Evolutionary conservation across 306 rosid species (phyloP), one percentile per base, ranked within the genome.

Genomic region (Fragaria vesca): DNA sequence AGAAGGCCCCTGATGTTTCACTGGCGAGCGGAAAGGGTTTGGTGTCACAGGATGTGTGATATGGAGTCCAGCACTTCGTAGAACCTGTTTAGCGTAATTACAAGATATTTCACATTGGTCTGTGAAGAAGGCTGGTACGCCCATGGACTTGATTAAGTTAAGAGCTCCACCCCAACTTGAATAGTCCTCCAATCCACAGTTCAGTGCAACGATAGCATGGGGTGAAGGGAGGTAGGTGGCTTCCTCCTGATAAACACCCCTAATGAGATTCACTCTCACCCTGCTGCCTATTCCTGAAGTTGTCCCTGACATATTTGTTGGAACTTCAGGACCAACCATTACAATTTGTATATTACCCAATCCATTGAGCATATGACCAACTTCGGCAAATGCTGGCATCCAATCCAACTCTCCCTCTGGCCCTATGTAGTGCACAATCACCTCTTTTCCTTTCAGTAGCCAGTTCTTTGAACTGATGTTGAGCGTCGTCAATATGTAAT

Each of bases 321-420:
- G 85, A 62, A 85, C 88, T 79, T 85, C 85, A 60, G 85, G 85
- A n/a, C 88, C 88, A 20, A 85, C 83, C 88, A 85, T 85, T 34
- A 85, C 61, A 20, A 85, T 81, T 43, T 85, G 85, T 71, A 87
- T 81, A 62, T 84, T 87, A 18, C 93, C 93, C 57, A 82, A 79
- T 68, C 91, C 88, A 80, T 90, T 84, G 46, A 89, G 91, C 62
- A 85, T 79, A 70, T 89, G 91, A 30, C 91, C 88, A 26, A 89
- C 85, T 75, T 89, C 90, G 48, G 90, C 88, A 71, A 87, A 86
- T 71, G 91, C 85, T 16, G 88, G 85, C 87, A 90, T 80, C 93
- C 93, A 90, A 76, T 89, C 93, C 83, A 89, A 81, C 83, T 89
- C 93, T 0, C 88, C 91, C 81, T 90, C 88, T 69, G 90, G 91